Base-by-base conservation (phyloP, 2,329 filamentous ascomycete species). In the Paraconiothyrium brasiliense region DNA sequence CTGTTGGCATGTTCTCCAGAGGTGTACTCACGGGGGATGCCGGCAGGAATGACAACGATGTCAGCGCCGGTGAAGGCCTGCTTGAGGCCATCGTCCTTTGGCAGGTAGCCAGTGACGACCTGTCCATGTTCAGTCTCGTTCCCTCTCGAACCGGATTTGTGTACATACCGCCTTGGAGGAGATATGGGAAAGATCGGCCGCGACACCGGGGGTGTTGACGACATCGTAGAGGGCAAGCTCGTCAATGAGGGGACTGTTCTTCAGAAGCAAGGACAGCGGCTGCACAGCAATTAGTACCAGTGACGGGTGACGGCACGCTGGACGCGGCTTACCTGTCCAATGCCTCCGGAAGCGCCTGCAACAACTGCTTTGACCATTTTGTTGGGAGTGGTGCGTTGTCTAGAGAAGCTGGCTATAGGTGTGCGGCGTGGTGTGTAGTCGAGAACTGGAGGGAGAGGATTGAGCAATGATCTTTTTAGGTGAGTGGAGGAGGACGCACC, bases 151-250 rank as follows among this genome's bases (percentile, higher is more conserved):
- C 55, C 43, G 22, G 30, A 43, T 54, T 48, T 52, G 61, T 58
- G 57, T 52, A 51, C 92, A 68, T 86, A 90, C 89, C 70, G 95
- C 94, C 72, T 88, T 87, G 65, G 93, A 92, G 63, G 94, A 97
- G 83, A 99, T 98, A 87, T 99, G 95, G 64, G 94, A 97, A 63
- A 99, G 89, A 81, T 99, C 95, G 76, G 94, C 90, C 69, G 94
- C 92, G 78, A 99, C 95, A 82, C 95, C 95, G 73, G 93, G 94
- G 54, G 93, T 96, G 88, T 98, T 97, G 82, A 98, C 94, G 71
- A 99, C 94, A 97, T 99, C 95, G 86, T 97, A 99, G 74, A 99
- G 92, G 64, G 93, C 87, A 75, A 99, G 92, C 85, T 98, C 92
- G 76, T 94, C 91, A 76, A 99, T 86, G 77, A 93, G 89, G 68